Conservation (phyloP, 495 filamentous ascomycete genomes). For the Venustampulla echinocandica region DNA sequence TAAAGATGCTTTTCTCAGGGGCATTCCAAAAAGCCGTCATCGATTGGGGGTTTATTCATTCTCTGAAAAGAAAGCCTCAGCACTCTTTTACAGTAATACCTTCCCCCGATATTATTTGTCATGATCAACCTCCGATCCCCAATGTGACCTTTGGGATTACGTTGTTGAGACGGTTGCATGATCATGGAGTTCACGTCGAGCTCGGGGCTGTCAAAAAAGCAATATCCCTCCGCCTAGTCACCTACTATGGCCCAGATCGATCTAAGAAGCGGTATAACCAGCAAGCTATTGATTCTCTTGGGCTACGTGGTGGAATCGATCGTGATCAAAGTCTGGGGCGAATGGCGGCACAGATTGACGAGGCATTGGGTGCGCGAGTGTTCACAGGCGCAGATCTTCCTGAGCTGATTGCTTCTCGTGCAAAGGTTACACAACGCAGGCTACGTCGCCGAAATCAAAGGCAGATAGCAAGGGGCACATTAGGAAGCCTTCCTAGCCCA, state of each 20-base stretch:
- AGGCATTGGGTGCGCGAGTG: too few species aligned
- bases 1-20: slow-evolving; percentile 36
- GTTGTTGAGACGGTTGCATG: slow-evolving; percentile 40
- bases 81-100: neutral
- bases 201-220: slow-evolving; percentile 30
- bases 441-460: too few species aligned
- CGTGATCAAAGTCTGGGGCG: too few species aligned
- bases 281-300: neutral
- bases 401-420: too few species aligned
- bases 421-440: too few species aligned
- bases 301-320: neutral
- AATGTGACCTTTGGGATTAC: slow-evolving; percentile 40
- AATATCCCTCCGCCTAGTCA: slow-evolving; percentile 39
- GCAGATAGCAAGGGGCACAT: too few species aligned
- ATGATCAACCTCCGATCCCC: slow-evolving; percentile 1
- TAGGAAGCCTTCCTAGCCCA: too few species aligned
- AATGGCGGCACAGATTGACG: too few species aligned
- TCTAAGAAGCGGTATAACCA: slow-evolving; percentile 28
- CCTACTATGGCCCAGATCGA: slow-evolving; percentile 36
- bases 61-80: slow-evolving; percentile 18
- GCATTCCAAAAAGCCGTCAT: slow-evolving; percentile 45
- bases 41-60: slow-evolving; percentile 49
- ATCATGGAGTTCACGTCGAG: slow-evolving; percentile 38
- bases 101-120: neutral
- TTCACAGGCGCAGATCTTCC: too few species aligned